These are phyloP conservation scores for Aspergillus clavatus DNA, from an alignment of 2,329 filamentous ascomycete genomes.

Conservation along the genomic window DNA sequence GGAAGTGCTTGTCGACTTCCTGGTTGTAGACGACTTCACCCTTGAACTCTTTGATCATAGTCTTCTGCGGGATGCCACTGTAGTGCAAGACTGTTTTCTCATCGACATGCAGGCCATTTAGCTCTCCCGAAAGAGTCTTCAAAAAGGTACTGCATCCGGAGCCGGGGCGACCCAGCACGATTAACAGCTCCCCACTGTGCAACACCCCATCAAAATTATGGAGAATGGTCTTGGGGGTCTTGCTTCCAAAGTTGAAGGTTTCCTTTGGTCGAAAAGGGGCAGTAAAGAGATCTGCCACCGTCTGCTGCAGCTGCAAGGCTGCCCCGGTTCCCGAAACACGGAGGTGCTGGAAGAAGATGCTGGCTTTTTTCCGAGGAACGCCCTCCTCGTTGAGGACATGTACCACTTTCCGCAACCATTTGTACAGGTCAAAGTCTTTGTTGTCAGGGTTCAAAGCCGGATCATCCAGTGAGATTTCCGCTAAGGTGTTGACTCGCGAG, in stretches of 20 bases:
- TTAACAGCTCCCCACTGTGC: constrained; percentile 47
- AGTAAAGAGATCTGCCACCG: constrained; percentile 16
- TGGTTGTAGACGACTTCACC: constrained; percentile 35
- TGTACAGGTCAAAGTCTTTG: constrained; percentile 7
- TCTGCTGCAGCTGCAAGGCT: constrained; percentile 22
- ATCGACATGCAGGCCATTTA: constrained; percentile 69
- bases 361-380: constrained; percentile 7
- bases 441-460: constrained; percentile 5
- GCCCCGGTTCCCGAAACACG: constrained; percentile 24
- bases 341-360: constrained; percentile 21
- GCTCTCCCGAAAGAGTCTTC: constrained; percentile 76
- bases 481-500: background rate
- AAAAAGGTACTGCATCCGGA: constrained; percentile 69
- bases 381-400: constrained; percentile 1
- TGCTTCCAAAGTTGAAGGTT: constrained; percentile 12
- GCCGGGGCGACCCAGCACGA: constrained; percentile 47
- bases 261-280: constrained; percentile 15
- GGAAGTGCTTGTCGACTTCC: constrained; percentile 70
- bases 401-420: constrained; percentile 4
- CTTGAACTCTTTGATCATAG: constrained; percentile 34
- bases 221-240: constrained; percentile 46
- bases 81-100: constrained; percentile 70
- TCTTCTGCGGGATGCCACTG: constrained; percentile 51
- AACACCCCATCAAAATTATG: constrained; percentile 57
- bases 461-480: constrained; percentile 1